These are phyloP conservation scores for Ganoderma lingzhi DNA, from an alignment of 1,284 basidiomycete species.

Conservation along the genomic window DNA sequence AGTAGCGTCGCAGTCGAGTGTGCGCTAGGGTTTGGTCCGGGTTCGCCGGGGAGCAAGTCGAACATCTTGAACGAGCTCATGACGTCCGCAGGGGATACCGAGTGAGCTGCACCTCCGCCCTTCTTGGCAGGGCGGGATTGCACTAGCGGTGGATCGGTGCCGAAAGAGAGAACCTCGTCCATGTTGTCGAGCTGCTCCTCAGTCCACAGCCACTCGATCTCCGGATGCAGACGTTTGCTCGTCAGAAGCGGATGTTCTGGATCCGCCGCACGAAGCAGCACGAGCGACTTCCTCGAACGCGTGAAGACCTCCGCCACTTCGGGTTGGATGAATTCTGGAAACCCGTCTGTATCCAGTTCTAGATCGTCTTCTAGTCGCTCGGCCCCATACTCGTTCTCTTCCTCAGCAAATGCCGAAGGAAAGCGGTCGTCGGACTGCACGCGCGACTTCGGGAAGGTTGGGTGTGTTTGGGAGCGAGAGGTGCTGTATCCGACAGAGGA, in stretches of 20 bases:
- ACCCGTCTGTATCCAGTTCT: slow-evolving; percentile 48
- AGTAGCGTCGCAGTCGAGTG: slow-evolving; percentile 9
- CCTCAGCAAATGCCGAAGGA: background rate
- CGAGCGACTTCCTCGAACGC: slow-evolving; percentile 71
- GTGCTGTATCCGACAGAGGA: slow-evolving; percentile 63
- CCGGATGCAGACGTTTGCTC: slow-evolving; percentile 36
- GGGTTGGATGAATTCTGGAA: slow-evolving; percentile 67
- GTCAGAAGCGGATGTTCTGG: slow-evolving; percentile 64
- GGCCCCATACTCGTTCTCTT: slow-evolving; percentile 17
- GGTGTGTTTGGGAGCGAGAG: slow-evolving; percentile 18
- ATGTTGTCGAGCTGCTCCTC: slow-evolving; percentile 52
- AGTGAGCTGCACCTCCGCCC: background rate
- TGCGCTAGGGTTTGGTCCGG: background rate
- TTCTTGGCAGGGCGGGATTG: background rate
- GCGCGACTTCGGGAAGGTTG: slow-evolving; percentile 24
- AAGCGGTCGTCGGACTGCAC: background rate
- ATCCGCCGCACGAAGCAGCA: slow-evolving; percentile 65
- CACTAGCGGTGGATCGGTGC: background rate
- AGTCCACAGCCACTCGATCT: slow-evolving; percentile 76
- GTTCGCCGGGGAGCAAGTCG: slow-evolving; percentile 69
- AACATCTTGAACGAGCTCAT: slow-evolving; percentile 64
- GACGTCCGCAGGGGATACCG: slow-evolving; percentile 32
- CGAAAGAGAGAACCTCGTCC: slow-evolving; percentile 45
- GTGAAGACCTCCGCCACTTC: slow-evolving; percentile 59
- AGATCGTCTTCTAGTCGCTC: slow-evolving; percentile 20